Percentiles rank a stretch among this genome's conserved stretches.
Evolutionary conservation across 371 early-diverging fungal genomes (phyloP).

Genomic region (Capillidium rhysosporum): DNA sequence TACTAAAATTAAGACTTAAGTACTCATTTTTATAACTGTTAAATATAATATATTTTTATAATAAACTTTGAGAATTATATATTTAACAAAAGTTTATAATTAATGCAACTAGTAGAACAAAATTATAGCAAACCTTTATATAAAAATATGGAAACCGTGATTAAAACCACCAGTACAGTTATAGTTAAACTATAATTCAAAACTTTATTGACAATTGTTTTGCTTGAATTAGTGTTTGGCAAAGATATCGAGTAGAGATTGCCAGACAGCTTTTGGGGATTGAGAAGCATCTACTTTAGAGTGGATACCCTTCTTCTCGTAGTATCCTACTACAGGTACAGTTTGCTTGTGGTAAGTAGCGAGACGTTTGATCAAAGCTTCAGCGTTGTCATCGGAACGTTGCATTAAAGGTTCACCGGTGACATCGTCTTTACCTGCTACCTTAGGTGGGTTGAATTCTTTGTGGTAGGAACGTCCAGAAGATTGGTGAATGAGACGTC

Average conservation of each 20-base stretch:
- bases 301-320: slow-evolving; percentile 84
- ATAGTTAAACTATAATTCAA: too few relatives aligned
- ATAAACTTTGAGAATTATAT: too few relatives aligned
- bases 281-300: slow-evolving; percentile 83
- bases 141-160: too few relatives aligned
- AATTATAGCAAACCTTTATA: too few relatives aligned
- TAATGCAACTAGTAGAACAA: too few relatives aligned
- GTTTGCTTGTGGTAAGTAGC: slow-evolving; percentile 91
- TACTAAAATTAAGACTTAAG: too few relatives aligned
- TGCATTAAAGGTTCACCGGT: slow-evolving; percentile 95
- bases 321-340: slow-evolving; percentile 91
- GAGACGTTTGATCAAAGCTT: slow-evolving; percentile 82
- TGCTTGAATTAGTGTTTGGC: neutral
- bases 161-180: too few relatives aligned
- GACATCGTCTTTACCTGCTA: slow-evolving; percentile 73
- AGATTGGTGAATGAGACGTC: slow-evolving; percentile 81
- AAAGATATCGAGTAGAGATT: slow-evolving; percentile 73
- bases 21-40: too few relatives aligned
- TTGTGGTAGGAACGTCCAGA: slow-evolving; percentile 95
- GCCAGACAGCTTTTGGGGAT: slow-evolving; percentile 79
- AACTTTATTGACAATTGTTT: slow-evolving; percentile 8
- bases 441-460: slow-evolving; percentile 92
- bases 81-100: too few relatives aligned
- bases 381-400: slow-evolving; percentile 95
- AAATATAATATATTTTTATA: too few relatives aligned